Percentiles rank a stretch among this genome's conserved stretches.
phyloP scores from a whole-genome alignment of 306 rosid species.

The Dalbergia oliveri region DNA sequence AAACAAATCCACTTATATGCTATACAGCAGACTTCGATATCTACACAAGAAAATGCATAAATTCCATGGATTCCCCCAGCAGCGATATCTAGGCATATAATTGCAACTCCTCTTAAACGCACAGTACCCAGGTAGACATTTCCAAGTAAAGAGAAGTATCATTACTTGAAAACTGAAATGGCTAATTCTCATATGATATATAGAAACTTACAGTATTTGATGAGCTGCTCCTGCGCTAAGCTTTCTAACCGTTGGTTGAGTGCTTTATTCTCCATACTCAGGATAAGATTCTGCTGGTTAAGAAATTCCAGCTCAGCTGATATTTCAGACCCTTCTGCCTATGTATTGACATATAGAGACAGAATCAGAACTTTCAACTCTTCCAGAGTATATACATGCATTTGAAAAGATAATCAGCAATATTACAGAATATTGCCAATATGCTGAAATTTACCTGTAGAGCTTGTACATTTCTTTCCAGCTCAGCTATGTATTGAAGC shows the following conservation, averaged over 20 bases:
- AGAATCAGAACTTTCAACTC: conserved; percentile 43
- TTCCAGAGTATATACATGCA: conserved; percentile 20
- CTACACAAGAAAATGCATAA: conserved; percentile 13
- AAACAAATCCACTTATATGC: conserved; percentile 6
- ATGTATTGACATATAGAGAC: conserved; percentile 47
- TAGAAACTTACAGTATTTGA: conserved; percentile 83
- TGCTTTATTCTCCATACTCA: conserved; percentile 97
- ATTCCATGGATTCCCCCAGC: conserved; percentile 20
- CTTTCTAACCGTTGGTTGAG: conserved; percentile 95
- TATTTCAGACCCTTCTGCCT: conserved; percentile 96
- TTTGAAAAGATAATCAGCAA: conserved; percentile 32
- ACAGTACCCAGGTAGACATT: conserved; percentile 24
- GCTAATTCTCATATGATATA: conserved; percentile 15
- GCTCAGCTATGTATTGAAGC: conserved; percentile 98
- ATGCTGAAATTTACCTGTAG: conserved; percentile 78
- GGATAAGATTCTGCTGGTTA: conserved; percentile 90
- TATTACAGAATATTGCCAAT: conserved; percentile 26
- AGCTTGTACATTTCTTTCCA: conserved; percentile 96
- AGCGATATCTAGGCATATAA: conserved; percentile 25
- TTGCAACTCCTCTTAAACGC: conserved; percentile 32
- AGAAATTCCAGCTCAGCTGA: conserved; percentile 96
- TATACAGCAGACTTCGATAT: neutral
- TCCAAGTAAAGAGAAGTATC: neutral
- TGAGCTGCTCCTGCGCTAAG: conserved; percentile 93
- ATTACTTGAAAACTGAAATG: conserved; percentile 27